A percentile compares a stretch with the other conserved stretches of the same genome.
Evolutionary conservation across 345 rosid genomes (phyloP).

Genomic region (Anastatica hierochuntica): DNA sequence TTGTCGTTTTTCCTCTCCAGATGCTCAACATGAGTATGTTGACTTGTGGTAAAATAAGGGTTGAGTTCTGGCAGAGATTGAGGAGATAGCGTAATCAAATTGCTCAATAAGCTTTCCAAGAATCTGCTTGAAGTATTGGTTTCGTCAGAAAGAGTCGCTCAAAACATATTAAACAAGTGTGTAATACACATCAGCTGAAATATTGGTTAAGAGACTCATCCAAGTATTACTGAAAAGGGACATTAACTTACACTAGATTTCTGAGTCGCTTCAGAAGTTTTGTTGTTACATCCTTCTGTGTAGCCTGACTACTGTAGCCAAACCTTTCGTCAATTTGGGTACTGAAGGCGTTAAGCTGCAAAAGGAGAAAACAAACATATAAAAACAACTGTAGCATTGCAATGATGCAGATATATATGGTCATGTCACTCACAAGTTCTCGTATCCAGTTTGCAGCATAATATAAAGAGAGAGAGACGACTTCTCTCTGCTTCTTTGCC

Average conservation of each 20-base stretch:
- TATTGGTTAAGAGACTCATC: too few species aligned
- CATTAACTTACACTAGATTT: conserved; percentile 56
- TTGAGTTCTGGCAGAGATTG: conserved; percentile 58
- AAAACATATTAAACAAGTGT: conserved; percentile 10
- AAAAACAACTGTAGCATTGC: not conserved
- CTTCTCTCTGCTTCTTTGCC: conserved; percentile 55
- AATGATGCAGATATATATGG: conserved; percentile 1
- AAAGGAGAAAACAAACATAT: conserved; percentile 10
- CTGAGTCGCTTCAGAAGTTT: conserved; percentile 64
- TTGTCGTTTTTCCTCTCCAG: conserved; percentile 33
- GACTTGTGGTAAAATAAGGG: conserved; percentile 29
- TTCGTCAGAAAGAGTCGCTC: conserved; percentile 7
- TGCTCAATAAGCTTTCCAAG: conserved; percentile 63
- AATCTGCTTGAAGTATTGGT: conserved; percentile 39
- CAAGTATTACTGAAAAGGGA: not conserved
- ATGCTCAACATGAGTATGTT: conserved; percentile 23
- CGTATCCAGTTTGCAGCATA: conserved; percentile 72
- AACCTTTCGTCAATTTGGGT: conserved; percentile 51
- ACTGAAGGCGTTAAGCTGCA: conserved; percentile 76
- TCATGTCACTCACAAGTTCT: conserved; percentile 51
- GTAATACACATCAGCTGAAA: conserved; percentile 2
- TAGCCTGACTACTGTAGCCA: conserved; percentile 47
- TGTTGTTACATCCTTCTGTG: conserved; percentile 46
- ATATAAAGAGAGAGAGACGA: conserved; percentile 51
- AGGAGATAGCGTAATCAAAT: conserved; percentile 41